Conservation (phyloP, 805 yeast genomes). For the Wickerhamomyces hampshirensis region DNA sequence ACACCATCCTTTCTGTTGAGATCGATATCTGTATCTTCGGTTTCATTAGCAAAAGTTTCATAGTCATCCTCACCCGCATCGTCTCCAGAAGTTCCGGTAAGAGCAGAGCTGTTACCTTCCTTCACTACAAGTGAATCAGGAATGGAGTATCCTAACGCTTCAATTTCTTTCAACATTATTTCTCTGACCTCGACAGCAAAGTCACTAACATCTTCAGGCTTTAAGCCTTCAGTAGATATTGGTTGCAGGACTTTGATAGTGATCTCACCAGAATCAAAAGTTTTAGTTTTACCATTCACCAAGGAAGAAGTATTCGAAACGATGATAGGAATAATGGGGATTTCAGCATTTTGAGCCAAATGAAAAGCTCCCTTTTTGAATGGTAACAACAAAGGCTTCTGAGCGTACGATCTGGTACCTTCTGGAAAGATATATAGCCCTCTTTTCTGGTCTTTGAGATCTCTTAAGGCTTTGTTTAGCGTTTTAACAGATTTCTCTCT, state of each 20-base stretch:
- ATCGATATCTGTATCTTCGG: conserved; percentile 6
- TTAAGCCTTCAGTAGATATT: conserved; percentile 61
- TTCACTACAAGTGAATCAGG: conserved; percentile 27
- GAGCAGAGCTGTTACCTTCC: not conserved
- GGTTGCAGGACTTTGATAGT: conserved; percentile 79
- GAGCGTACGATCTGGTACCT: conserved; percentile 86
- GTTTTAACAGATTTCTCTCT: conserved; percentile 72
- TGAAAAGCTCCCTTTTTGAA: conserved; percentile 98
- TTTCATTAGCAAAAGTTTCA: conserved; percentile 22
- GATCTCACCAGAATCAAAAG: conserved; percentile 77
- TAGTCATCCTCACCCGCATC: conserved; percentile 7
- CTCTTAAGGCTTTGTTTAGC: conserved; percentile 61
- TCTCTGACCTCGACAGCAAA: conserved; percentile 54
- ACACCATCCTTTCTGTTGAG: conserved; percentile 5
- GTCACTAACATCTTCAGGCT: conserved; percentile 63
- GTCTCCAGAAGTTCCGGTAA: not conserved
- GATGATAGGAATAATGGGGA: conserved; percentile 86
- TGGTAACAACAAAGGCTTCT: conserved; percentile 67
- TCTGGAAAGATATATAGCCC: conserved; percentile 92
- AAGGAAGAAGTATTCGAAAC: conserved; percentile 81
- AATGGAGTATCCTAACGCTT: conserved; percentile 33
- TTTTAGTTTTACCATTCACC: conserved; percentile 52
- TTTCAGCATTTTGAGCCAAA: conserved; percentile 85
- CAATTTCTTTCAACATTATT: conserved; percentile 44
- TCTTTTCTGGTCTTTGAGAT: conserved; percentile 58